A percentile compares a stretch with the other conserved stretches of the same genome.
Evolutionary conservation across 2,329 filamentous ascomycete species (phyloP).

Genomic region (Pseudogymnoascus sp.): DNA sequence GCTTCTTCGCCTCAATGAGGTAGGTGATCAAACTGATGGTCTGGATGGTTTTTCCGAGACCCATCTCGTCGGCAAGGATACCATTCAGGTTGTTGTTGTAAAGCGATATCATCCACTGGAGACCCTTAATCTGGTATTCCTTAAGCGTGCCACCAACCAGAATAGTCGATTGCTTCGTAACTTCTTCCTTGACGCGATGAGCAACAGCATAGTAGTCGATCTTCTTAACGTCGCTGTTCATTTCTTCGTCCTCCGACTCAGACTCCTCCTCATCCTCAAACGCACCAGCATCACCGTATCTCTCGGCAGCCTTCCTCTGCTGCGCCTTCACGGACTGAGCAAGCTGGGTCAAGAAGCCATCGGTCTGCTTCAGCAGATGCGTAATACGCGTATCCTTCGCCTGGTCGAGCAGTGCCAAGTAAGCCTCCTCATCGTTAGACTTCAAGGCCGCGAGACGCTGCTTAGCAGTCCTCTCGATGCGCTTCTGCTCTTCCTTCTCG

Average conservation of each 20-base stretch:
- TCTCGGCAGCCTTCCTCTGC: constrained; percentile 73
- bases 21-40: constrained; percentile 97
- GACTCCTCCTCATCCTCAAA: constrained; percentile 50
- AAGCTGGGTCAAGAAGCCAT: constrained; percentile 93
- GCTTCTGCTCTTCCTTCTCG: constrained; percentile 98
- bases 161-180: constrained; percentile 73
- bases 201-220: constrained; percentile 99
- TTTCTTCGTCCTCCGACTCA: constrained; percentile 63
- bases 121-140: constrained; percentile 96
- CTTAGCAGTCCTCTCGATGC: constrained; percentile 94
- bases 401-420: constrained; percentile 94
- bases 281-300: constrained; percentile 59
- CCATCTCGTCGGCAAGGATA: constrained; percentile 98
- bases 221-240: constrained; percentile 64
- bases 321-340: constrained; percentile 91
- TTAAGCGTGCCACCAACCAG: constrained; percentile 89
- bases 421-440: constrained; percentile 98
- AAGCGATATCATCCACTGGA: constrained; percentile 99
- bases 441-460: constrained; percentile 98
- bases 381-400: constrained; percentile 99
- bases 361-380: constrained; percentile 90
- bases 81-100: constrained; percentile 99
- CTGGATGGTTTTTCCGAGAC: constrained; percentile 98
- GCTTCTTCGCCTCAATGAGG: constrained; percentile 90
- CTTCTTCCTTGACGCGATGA: constrained; percentile 89